Conservation (phyloP, 2,329 filamentous ascomycete species). For the Triangularia verruculosa region DNA sequence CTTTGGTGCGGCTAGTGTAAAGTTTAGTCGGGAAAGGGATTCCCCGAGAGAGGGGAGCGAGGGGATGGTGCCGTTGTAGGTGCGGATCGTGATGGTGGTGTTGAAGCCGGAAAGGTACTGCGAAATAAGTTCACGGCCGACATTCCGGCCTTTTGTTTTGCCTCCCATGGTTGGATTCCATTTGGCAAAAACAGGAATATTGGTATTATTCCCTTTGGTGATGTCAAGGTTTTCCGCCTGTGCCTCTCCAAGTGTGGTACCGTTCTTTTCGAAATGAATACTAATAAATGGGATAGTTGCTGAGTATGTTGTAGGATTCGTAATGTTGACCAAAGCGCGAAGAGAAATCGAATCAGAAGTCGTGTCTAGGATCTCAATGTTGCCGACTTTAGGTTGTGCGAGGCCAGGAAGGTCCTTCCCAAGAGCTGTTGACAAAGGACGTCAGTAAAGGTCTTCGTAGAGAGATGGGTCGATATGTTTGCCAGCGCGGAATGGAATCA, state of each 20-base stretch:
- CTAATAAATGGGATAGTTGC: slow-evolving; percentile 78
- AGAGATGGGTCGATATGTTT: background rate
- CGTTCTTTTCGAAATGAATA: slow-evolving; percentile 72
- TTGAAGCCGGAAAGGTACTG: slow-evolving; percentile 87
- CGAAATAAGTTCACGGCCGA: slow-evolving; percentile 73
- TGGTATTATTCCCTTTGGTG: slow-evolving; percentile 66
- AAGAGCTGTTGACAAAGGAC: slow-evolving; percentile 49
- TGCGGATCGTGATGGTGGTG: slow-evolving; percentile 70
- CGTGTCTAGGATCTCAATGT: slow-evolving; percentile 70
- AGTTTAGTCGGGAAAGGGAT: slow-evolving; percentile 67
- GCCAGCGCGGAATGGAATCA: slow-evolving; percentile 12
- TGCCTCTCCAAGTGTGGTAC: slow-evolving; percentile 71
- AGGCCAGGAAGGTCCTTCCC: slow-evolving; percentile 49
- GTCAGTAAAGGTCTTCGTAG: slow-evolving; percentile 17
- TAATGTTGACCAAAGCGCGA: slow-evolving; percentile 72
- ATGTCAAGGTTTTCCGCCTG: slow-evolving; percentile 63
- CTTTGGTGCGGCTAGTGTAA: slow-evolving; percentile 69
- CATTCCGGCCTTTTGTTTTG: slow-evolving; percentile 56
- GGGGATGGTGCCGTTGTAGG: slow-evolving; percentile 72
- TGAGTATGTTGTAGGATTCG: slow-evolving; percentile 85
- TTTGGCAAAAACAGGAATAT: slow-evolving; percentile 62
- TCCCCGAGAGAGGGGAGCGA: slow-evolving; percentile 67
- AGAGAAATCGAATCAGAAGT: slow-evolving; percentile 68
- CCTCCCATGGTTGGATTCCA: slow-evolving; percentile 69
- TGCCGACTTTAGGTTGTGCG: slow-evolving; percentile 62